Evolutionary conservation across 345 rosid genomes (phyloP).

Genomic region (Hirschfeldia incana): DNA sequence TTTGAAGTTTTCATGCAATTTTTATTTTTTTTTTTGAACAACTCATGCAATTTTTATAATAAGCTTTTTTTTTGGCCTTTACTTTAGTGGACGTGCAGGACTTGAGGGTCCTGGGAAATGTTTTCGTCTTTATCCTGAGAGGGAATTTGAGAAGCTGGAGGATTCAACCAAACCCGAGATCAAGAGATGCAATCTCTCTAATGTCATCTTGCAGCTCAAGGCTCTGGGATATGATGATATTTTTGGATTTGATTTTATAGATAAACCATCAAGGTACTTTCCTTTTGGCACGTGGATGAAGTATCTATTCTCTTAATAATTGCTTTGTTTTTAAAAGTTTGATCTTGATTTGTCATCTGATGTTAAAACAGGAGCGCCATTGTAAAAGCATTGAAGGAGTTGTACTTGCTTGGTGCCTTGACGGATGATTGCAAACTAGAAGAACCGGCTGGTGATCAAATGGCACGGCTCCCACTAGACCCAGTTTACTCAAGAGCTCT

Average conservation of each 20-base stretch:
- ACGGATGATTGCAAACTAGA: conserved; percentile 82
- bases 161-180: conserved; percentile 91
- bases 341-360: conserved; percentile 11
- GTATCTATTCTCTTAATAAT: not conserved
- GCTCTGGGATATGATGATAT: conserved; percentile 89
- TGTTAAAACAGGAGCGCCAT: conserved; percentile 68
- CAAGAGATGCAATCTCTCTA: conserved; percentile 88
- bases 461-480: conserved; percentile 92
- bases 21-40: too few relatives aligned
- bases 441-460: conserved; percentile 78
- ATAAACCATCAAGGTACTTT: conserved; percentile 80
- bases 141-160: conserved; percentile 85
- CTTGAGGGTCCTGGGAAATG: conserved; percentile 96
- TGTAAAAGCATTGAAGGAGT: conserved; percentile 75
- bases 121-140: conserved; percentile 88
- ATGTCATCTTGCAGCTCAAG: conserved; percentile 85
- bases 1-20: not conserved
- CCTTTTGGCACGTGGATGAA: conserved; percentile 9
- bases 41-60: too few relatives aligned
- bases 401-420: conserved; percentile 81
- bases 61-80: conserved; percentile 13
- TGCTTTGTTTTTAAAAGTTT: not conserved
- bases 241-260: conserved; percentile 88
- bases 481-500: conserved; percentile 90
- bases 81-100: conserved; percentile 90